phyloP scores from a whole-genome alignment of 2,329 filamentous ascomycete genomes.

The Xylaria polymorpha region DNA sequence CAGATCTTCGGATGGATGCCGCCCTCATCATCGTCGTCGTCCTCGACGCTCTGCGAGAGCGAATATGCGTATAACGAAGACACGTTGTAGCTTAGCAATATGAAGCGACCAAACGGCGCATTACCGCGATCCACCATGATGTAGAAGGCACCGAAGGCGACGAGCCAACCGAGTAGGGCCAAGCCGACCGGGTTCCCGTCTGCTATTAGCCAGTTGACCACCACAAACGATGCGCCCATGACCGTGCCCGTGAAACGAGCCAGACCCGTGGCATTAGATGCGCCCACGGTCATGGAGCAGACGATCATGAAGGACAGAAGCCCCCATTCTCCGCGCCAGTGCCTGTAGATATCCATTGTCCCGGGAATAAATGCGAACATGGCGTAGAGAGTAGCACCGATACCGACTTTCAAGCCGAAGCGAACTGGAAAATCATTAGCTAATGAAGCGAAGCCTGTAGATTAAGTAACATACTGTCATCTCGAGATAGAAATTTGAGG shows the following conservation, averaged over 20 bases:
- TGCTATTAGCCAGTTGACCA: slow-evolving; percentile 81
- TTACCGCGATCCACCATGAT: slow-evolving; percentile 87
- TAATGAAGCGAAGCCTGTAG: neutral
- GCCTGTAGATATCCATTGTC: slow-evolving; percentile 82
- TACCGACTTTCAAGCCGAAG: slow-evolving; percentile 92
- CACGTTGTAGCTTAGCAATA: slow-evolving; percentile 95
- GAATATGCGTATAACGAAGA: slow-evolving; percentile 95
- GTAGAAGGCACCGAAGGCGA: slow-evolving; percentile 87
- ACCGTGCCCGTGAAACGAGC: slow-evolving; percentile 89
- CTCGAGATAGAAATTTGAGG: slow-evolving; percentile 62
- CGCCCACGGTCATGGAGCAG: slow-evolving; percentile 96
- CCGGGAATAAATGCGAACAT: slow-evolving; percentile 85
- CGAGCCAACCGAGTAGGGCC: slow-evolving; percentile 83
- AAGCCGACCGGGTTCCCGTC: slow-evolving; percentile 79
- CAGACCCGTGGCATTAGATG: slow-evolving; percentile 91
- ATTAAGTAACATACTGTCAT: slow-evolving; percentile 59
- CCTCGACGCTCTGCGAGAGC: slow-evolving; percentile 80
- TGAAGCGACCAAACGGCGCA: slow-evolving; percentile 91
- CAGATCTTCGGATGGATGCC: slow-evolving; percentile 85
- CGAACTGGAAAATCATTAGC: slow-evolving; percentile 56
- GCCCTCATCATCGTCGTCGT: slow-evolving; percentile 89
- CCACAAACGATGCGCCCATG: slow-evolving; percentile 79
- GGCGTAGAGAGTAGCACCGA: slow-evolving; percentile 89
- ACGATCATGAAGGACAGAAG: slow-evolving; percentile 98
- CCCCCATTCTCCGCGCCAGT: slow-evolving; percentile 97